phyloP scores from a whole-genome alignment of 257 asterid species.

The Avicennia marina region DNA sequence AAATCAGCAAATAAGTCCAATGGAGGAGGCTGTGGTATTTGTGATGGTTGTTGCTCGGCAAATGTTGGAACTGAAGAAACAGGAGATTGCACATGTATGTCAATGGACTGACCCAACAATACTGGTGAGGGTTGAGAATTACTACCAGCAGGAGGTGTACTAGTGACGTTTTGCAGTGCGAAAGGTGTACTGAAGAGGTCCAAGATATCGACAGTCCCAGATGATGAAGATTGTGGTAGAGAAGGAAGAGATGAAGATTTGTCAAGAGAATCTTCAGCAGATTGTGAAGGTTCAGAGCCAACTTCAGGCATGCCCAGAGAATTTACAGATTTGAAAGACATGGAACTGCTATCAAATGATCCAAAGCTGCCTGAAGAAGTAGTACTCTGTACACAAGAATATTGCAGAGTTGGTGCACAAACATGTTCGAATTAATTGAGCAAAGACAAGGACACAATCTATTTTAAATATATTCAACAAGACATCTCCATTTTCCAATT shows the following conservation, averaged over 20 bases:
- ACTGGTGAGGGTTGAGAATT: conserved; percentile 37
- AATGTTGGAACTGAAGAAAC: conserved; percentile 31
- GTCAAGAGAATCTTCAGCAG: conserved; percentile 27
- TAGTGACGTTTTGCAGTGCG: conserved; percentile 35
- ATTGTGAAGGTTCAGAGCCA: conserved; percentile 35
- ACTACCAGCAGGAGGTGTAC: conserved; percentile 27
- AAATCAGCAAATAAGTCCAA: conserved; percentile 40
- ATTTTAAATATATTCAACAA: not conserved
- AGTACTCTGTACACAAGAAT: conserved; percentile 46
- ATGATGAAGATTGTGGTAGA: conserved; percentile 26
- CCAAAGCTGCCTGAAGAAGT: conserved; percentile 64
- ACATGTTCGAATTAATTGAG: not conserved
- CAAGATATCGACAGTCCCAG: conserved; percentile 25
- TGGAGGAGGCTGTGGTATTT: conserved; percentile 31
- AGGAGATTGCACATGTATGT: conserved; percentile 40
- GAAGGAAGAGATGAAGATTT: conserved; percentile 33
- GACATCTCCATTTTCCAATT: not conserved
- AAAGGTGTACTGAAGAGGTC: conserved; percentile 48
- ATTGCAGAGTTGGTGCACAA: conserved; percentile 22
- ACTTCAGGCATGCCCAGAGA: conserved; percentile 28
- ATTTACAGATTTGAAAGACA: conserved; percentile 36
- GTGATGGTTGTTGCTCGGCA: conserved; percentile 37
- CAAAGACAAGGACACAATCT: not conserved
- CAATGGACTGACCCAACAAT: conserved; percentile 29
- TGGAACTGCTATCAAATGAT: conserved; percentile 51